phyloP scores from a whole-genome alignment of 2,329 filamentous ascomycete species.

The Monilinia fructicola region DNA sequence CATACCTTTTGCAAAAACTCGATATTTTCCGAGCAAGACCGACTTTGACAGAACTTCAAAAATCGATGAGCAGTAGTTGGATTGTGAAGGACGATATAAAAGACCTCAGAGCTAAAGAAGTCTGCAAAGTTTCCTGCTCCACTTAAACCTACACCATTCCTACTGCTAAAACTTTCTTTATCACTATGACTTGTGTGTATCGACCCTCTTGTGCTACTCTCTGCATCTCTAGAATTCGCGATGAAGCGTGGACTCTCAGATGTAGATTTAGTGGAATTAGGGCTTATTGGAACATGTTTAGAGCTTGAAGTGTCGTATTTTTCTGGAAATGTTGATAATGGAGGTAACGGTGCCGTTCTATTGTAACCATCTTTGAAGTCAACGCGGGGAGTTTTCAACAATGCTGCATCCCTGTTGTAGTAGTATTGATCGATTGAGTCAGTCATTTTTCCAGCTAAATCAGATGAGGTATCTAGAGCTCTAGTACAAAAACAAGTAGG shows the following conservation, averaged over 20 bases:
- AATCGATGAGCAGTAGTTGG: slow-evolving; percentile 49
- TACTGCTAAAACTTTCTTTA: slow-evolving; percentile 11
- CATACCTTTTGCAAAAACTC: slow-evolving; percentile 52
- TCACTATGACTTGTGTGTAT: slow-evolving; percentile 7
- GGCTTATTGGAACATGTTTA: not conserved
- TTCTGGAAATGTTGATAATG: not conserved
- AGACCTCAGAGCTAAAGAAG: slow-evolving; percentile 52
- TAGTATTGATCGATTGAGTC: slow-evolving; percentile 9
- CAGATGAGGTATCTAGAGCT: not conserved
- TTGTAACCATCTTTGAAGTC: not conserved
- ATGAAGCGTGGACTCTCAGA: not conserved
- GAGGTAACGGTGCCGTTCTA: slow-evolving; percentile 3
- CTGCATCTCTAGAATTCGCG: slow-evolving; percentile 4
- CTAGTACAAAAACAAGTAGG: not conserved
- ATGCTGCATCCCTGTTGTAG: not conserved
- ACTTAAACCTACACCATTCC: slow-evolving; percentile 10
- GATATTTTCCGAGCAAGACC: slow-evolving; percentile 50
- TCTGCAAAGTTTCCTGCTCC: slow-evolving; percentile 41
- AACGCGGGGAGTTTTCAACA: not conserved
- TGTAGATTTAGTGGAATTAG: slow-evolving; percentile 6
- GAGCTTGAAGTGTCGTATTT: not conserved
- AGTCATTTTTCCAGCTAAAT: not conserved
- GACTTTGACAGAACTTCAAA: slow-evolving; percentile 50
- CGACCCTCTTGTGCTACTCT: slow-evolving; percentile 10
- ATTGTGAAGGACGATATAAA: slow-evolving; percentile 52